Evolutionary conservation across 2,329 filamentous ascomycete genomes (phyloP).

Genomic region (Hawksworthiomyces lignivorus): DNA sequence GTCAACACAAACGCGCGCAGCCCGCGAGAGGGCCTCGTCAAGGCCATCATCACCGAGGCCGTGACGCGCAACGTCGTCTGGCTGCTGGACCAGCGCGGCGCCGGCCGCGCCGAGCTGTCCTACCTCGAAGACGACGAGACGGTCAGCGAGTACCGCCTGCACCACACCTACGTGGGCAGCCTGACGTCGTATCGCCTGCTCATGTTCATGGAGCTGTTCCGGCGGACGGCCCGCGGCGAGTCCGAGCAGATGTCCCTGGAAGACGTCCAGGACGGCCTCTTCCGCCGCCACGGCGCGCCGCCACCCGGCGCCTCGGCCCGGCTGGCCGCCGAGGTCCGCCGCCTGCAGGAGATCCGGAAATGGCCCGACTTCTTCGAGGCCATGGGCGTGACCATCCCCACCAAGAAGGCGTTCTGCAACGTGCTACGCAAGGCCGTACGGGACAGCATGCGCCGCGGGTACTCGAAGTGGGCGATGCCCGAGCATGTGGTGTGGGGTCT

Average conservation of each 20-base stretch:
- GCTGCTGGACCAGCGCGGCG: slow-evolving; percentile 35
- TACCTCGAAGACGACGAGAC: slow-evolving; percentile 34
- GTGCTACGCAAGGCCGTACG: slow-evolving; percentile 27
- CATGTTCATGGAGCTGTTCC: slow-evolving; percentile 46
- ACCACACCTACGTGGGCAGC: slow-evolving; percentile 37
- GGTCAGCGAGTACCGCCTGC: slow-evolving; percentile 37
- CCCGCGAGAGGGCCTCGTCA: slow-evolving; percentile 24
- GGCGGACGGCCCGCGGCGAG: slow-evolving; percentile 30
- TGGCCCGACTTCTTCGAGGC: slow-evolving; percentile 34
- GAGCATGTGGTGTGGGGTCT: not conserved
- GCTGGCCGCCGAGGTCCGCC: slow-evolving; percentile 35
- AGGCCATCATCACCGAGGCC: slow-evolving; percentile 38
- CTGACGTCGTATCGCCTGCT: slow-evolving; percentile 41
- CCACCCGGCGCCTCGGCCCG: slow-evolving; percentile 29
- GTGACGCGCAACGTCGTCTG: slow-evolving; percentile 44
- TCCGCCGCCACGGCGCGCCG: slow-evolving; percentile 38
- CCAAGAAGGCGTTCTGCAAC: slow-evolving; percentile 21
- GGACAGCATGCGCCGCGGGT: slow-evolving; percentile 26
- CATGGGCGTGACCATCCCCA: slow-evolving; percentile 32
- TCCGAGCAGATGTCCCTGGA: slow-evolving; percentile 25
- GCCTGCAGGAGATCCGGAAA: slow-evolving; percentile 31
- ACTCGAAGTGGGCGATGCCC: slow-evolving; percentile 14
- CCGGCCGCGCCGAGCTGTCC: slow-evolving; percentile 33
- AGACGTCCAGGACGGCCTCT: slow-evolving; percentile 36
- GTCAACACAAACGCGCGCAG: slow-evolving; percentile 21